Evolutionary conservation across 1,139 yeast genomes (phyloP).

Genomic region (Keqinozyma sinolaborantium): DNA sequence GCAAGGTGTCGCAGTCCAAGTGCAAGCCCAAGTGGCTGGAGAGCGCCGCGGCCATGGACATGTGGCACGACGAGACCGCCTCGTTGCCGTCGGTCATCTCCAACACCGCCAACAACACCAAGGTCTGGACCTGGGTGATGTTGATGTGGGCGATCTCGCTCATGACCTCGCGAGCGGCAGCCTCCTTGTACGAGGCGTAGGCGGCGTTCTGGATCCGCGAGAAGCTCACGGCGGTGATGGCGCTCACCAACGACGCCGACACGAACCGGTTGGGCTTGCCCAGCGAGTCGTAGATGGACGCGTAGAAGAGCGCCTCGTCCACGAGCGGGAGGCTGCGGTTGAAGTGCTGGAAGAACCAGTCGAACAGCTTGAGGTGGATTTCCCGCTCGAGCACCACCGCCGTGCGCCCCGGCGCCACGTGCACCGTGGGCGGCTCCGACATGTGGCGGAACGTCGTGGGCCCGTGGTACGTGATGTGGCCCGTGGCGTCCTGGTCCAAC

Average conservation of each 20-base stretch:
- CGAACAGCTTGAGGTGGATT: neutral
- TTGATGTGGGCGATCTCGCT: slow-evolving; percentile 1
- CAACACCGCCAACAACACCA: slow-evolving; percentile 1
- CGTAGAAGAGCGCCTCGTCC: neutral
- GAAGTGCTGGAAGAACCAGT: neutral
- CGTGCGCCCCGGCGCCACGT: neutral
- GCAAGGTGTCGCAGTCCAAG: neutral
- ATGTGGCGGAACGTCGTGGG: slow-evolving; percentile 2
- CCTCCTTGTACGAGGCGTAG: neutral
- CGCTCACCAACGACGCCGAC: neutral
- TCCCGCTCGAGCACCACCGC: neutral
- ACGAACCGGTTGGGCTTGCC: neutral
- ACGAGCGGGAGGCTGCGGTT: neutral
- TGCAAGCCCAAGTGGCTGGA: slow-evolving; percentile 2
- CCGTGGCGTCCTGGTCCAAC: slow-evolving; percentile 1
- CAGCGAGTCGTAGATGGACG: neutral
- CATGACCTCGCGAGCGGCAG: slow-evolving; percentile 1
- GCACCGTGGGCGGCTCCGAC: slow-evolving; percentile 1
- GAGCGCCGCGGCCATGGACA: slow-evolving; percentile 1
- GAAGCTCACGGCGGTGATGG: slow-evolving; percentile 1
- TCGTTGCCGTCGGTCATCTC: slow-evolving; percentile 2
- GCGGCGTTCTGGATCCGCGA: neutral
- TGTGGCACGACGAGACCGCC: slow-evolving; percentile 1
- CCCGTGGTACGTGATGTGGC: slow-evolving; percentile 1
- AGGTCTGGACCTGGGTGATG: slow-evolving; percentile 2